Percentiles rank a stretch among this genome's conserved stretches.
phyloP scores from a whole-genome alignment of 1,284 basidiomycete genomes.

The Heterobasidion annosum region DNA sequence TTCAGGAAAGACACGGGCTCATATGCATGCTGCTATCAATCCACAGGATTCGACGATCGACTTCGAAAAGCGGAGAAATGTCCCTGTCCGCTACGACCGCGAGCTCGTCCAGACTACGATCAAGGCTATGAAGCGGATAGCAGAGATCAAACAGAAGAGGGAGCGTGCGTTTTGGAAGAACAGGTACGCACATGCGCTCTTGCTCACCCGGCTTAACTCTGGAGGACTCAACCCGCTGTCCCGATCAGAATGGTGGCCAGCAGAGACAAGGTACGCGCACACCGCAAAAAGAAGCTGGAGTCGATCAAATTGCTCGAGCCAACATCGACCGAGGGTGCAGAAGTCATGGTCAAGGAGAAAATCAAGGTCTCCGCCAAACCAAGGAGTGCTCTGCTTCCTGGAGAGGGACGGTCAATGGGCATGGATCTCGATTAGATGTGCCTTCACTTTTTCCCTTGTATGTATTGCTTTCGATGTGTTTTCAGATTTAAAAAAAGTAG shows the following conservation, averaged over 20 bases:
- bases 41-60: conserved; percentile 93
- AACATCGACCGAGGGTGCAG: conserved; percentile 31
- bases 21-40: neutral
- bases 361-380: conserved; percentile 69
- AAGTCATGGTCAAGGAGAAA: conserved; percentile 60
- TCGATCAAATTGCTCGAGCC: conserved; percentile 71
- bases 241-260: conserved; percentile 67
- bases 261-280: conserved; percentile 61
- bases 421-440: conserved; percentile 71
- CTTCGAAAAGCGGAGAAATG: conserved; percentile 98
- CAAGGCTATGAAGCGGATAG: conserved; percentile 93
- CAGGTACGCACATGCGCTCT: conserved; percentile 40
- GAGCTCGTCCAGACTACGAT: conserved; percentile 92
- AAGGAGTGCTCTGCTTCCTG: conserved; percentile 65
- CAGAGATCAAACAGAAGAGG: conserved; percentile 86
- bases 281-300: conserved; percentile 57
- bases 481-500: no score
- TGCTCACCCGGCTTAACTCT: neutral
- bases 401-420: conserved; percentile 72
- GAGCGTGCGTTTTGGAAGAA: conserved; percentile 98
- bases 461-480: neutral
- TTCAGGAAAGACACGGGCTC: neutral
- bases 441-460: neutral
- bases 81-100: conserved; percentile 96
- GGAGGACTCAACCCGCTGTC: conserved; percentile 3